phyloP scores from a whole-genome alignment of 2,329 filamentous ascomycete species.

The Pseudogymnoascus sp. region DNA sequence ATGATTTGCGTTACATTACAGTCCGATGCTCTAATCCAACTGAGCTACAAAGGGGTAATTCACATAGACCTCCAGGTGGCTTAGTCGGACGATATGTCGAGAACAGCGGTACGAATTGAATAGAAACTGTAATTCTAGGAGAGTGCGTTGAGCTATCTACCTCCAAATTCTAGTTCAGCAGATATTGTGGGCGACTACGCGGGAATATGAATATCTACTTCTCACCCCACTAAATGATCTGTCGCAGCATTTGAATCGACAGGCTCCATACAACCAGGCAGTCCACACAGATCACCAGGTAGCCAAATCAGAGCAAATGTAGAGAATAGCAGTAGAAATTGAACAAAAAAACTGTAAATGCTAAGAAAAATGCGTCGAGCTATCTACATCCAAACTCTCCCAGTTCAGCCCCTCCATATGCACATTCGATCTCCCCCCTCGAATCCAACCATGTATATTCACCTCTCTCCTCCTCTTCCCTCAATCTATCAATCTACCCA shows the following conservation, averaged over 20 bases:
- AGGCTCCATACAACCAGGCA: too few relatives aligned
- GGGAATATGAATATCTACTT: too few relatives aligned
- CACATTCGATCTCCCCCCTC: not conserved
- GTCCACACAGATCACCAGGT: too few relatives aligned
- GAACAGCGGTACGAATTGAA: not conserved
- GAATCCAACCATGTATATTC: not conserved
- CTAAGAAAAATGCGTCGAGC: slow-evolving; percentile 1
- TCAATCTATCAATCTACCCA: not conserved
- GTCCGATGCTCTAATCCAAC: slow-evolving; percentile 10
- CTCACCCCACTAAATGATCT: too few relatives aligned
- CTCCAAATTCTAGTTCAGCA: not conserved
- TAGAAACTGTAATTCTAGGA: not conserved
- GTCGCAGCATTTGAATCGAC: too few relatives aligned
- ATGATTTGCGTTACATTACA: slow-evolving; percentile 2
- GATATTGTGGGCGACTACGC: too few relatives aligned
- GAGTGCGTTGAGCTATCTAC: not conserved
- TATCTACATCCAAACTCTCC: not conserved
- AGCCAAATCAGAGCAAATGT: not conserved
- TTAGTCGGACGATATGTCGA: not conserved
- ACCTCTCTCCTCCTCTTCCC: not conserved
- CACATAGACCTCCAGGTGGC: too few relatives aligned
- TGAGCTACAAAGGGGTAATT: slow-evolving; percentile 8
- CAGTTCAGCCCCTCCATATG: not conserved
- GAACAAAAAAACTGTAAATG: not conserved
- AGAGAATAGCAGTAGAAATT: not conserved